Evolutionary conservation across 495 filamentous ascomycete genomes (phyloP).

Genomic region (Penicillium daleae): DNA sequence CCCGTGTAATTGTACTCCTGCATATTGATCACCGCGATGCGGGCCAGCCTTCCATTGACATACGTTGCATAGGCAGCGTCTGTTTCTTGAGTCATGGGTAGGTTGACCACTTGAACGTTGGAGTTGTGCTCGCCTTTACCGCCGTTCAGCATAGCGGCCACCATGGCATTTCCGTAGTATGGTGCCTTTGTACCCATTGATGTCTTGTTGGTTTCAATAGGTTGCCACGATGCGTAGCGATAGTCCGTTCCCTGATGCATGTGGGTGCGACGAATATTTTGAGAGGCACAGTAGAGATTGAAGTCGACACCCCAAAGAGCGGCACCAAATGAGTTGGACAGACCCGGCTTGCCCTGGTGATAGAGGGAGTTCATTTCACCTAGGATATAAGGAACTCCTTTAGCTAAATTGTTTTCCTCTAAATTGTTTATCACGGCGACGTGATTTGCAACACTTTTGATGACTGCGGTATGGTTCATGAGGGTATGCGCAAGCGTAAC

Average conservation of each 20-base stretch:
- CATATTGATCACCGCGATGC: conserved; percentile 64
- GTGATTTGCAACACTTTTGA: conserved; percentile 50
- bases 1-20: conserved; percentile 61
- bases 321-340: conserved; percentile 72
- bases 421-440: conserved; percentile 38
- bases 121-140: conserved; percentile 11
- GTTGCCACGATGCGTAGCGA: conserved; percentile 64
- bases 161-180: conserved; percentile 68
- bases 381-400: conserved; percentile 59
- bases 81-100: conserved; percentile 46
- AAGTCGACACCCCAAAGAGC: conserved; percentile 73
- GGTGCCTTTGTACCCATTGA: conserved; percentile 64
- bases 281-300: conserved; percentile 60
- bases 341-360: conserved; percentile 62
- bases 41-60: conserved; percentile 42
- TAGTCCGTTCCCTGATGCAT: conserved; percentile 71
- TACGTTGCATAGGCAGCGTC: conserved; percentile 66
- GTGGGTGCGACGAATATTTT: conserved; percentile 61
- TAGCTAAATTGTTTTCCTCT: conserved; percentile 35
- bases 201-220: conserved; percentile 55
- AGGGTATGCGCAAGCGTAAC: conserved; percentile 67
- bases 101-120: conserved; percentile 33
- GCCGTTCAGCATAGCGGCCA: conserved; percentile 58
- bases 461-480: conserved; percentile 66
- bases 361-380: conserved; percentile 70